phyloP scores from a whole-genome alignment of 805 yeast genomes.

The Citeromyces nyonsensis region DNA sequence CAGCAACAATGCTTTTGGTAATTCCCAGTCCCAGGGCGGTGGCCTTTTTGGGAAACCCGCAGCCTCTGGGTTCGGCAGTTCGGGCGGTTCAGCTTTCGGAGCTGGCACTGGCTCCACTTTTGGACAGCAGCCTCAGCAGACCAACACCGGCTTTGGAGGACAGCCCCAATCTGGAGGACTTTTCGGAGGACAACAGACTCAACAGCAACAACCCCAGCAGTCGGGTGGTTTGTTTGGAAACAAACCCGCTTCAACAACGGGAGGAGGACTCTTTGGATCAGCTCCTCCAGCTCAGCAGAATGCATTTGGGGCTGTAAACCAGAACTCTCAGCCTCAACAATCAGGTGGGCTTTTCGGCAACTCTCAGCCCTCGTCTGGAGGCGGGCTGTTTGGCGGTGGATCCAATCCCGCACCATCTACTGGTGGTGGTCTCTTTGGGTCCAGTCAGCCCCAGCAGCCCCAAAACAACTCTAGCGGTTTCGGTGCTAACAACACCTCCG shows the following conservation, averaged over 20 bases:
- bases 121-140: slow-evolving; percentile 11
- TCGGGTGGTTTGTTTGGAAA: slow-evolving; percentile 3
- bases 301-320: slow-evolving; percentile 1
- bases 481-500: slow-evolving; percentile 10
- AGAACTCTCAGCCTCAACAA: slow-evolving; percentile 7
- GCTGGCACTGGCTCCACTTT: slow-evolving; percentile 15
- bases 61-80: slow-evolving; percentile 5
- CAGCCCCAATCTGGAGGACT: slow-evolving; percentile 5
- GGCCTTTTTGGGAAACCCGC: slow-evolving; percentile 24
- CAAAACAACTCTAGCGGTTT: slow-evolving; percentile 4
- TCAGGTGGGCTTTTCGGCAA: slow-evolving; percentile 27
- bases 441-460: slow-evolving; percentile 6
- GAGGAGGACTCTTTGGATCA: slow-evolving; percentile 19
- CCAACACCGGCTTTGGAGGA: slow-evolving; percentile 9
- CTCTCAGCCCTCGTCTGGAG: neutral
- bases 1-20: slow-evolving; percentile 12
- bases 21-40: slow-evolving; percentile 13
- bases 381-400: slow-evolving; percentile 3
- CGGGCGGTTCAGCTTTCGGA: slow-evolving; percentile 8
- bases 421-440: slow-evolving; percentile 27
- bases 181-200: slow-evolving; percentile 5
- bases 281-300: slow-evolving; percentile 7
- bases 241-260: slow-evolving; percentile 9
- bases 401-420: slow-evolving; percentile 1
- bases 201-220: slow-evolving; percentile 7